Base-by-base conservation (phyloP, 129 eudicot genomes). In the Erigeron canadensis region DNA sequence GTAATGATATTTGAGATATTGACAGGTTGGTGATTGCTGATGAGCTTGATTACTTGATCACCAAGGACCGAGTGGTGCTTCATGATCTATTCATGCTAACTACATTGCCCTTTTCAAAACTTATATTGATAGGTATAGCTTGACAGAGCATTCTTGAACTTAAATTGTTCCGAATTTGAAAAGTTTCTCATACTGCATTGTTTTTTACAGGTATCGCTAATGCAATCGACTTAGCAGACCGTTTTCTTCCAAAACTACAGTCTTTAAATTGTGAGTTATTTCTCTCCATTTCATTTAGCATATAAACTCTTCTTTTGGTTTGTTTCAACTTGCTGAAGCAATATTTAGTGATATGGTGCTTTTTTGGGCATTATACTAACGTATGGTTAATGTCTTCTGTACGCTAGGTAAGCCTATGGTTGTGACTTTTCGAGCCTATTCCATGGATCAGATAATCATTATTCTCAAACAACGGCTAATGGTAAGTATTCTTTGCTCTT, bases 41-140 rank as follows among this genome's bases (percentile, higher is more conserved):
- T 73, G 99, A 95, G 71, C 72, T 95, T 84, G 99, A 95, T 86
- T 90, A 90, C 74, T 83, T 95, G 82, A 95, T 90, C 40, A 95
- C 99, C 2, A 95, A 72, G 79, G 99, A 95, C 66, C 84, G 87
- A 34, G 86, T 88, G 70, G 99, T 95, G 74, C 96, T 95, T 79
- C 99, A 95, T 78, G 97, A 95, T 75, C 89, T 90, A 47, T 95
- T 95, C 76, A 86, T 95, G 99, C 91, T 95, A 40, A 95, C 99
- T 61, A 86, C 84, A 4, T 65, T 81, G 42, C 97, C 99, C 37
- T 95, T 81, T 77, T 90, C 97, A 48, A 86, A 84, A 81, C 70
- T 89, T 76, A 86, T 88, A 78, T 69, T 95, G 84, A 80, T 95
- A 38, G 99, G 99, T 95, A 75, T 40, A 79, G 4, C 22, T 59